These are phyloP conservation scores for Pichia deserticola DNA, from an alignment of 805 yeast species.

Conservation along the genomic window DNA sequence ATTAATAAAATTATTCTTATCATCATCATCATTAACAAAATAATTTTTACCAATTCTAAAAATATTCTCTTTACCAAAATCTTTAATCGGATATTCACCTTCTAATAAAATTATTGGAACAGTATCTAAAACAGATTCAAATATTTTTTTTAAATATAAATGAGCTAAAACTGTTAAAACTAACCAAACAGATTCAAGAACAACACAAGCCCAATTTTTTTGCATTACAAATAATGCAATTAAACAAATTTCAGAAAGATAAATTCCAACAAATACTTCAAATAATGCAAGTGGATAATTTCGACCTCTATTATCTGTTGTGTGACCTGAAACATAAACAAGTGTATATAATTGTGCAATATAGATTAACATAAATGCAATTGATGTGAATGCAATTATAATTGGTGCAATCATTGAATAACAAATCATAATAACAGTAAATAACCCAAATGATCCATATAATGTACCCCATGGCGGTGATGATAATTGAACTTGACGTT, in stretches of 20 bases:
- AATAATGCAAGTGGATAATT: slow-evolving; percentile 66
- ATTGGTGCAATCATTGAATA: slow-evolving; percentile 79
- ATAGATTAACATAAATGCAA: slow-evolving; percentile 51
- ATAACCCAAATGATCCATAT: slow-evolving; percentile 70
- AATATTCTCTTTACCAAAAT: slow-evolving; percentile 58
- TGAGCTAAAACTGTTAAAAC: slow-evolving; percentile 55
- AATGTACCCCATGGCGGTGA: slow-evolving; percentile 74
- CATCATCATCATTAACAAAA: slow-evolving; percentile 14
- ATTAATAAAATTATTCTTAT: background rate
- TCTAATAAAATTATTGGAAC: slow-evolving; percentile 63
- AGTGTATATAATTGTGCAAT: slow-evolving; percentile 56
- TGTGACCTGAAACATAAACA: slow-evolving; percentile 54
- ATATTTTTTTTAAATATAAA: slow-evolving; percentile 48
- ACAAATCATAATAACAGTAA: slow-evolving; percentile 63
- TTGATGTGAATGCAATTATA: slow-evolving; percentile 55
- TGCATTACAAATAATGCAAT: slow-evolving; percentile 68
- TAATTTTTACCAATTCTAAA: slow-evolving; percentile 27
- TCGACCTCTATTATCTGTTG: slow-evolving; percentile 63
- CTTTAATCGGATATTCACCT: slow-evolving; percentile 48
- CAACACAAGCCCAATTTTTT: slow-evolving; percentile 75
- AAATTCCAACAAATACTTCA: slow-evolving; percentile 64
- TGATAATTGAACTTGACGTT: slow-evolving; percentile 54
- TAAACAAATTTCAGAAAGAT: slow-evolving; percentile 63
- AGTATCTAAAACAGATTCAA: slow-evolving; percentile 55
- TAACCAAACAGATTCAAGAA: slow-evolving; percentile 53